These are phyloP conservation scores for Eucalyptus tenuipes DNA, from an alignment of 345 rosid species.

Conservation along the genomic window DNA sequence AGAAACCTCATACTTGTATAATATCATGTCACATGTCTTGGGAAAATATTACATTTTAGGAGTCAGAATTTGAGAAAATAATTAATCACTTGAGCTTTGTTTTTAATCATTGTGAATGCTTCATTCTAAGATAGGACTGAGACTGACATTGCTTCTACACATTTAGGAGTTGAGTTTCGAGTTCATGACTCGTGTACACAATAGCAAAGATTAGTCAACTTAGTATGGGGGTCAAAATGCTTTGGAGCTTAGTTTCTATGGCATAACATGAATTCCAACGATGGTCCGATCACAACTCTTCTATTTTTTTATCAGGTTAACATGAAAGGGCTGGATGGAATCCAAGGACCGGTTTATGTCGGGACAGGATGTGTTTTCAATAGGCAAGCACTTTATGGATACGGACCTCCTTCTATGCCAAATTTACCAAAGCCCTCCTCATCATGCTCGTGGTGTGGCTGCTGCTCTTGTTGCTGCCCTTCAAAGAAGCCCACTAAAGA, in stretches of 20 bases:
- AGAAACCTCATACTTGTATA: background rate
- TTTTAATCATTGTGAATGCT: background rate
- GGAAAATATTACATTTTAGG: background rate
- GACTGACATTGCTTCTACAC: background rate
- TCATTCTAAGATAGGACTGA: background rate
- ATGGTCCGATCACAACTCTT: background rate
- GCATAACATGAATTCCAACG: background rate
- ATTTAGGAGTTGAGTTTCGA: background rate
- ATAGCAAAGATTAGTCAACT: background rate
- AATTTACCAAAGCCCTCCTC: slow-evolving; percentile 50
- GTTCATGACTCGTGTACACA: background rate
- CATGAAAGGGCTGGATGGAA: slow-evolving; percentile 95
- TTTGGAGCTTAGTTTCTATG: background rate
- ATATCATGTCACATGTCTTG: background rate
- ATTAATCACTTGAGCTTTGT: background rate
- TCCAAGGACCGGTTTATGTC: slow-evolving; percentile 95
- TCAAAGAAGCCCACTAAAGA: slow-evolving; percentile 52
- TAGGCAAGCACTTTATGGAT: slow-evolving; percentile 91
- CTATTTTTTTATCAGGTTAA: slow-evolving; percentile 45
- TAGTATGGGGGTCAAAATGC: background rate
- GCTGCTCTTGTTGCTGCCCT: slow-evolving; percentile 67
- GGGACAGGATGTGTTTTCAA: slow-evolving; percentile 94
- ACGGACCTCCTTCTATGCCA: slow-evolving; percentile 82
- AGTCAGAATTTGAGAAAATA: background rate
- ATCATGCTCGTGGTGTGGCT: slow-evolving; percentile 43